These are phyloP conservation scores for Dipodascus geniculatus DNA, from an alignment of 805 yeast species.

Conservation along the genomic window DNA sequence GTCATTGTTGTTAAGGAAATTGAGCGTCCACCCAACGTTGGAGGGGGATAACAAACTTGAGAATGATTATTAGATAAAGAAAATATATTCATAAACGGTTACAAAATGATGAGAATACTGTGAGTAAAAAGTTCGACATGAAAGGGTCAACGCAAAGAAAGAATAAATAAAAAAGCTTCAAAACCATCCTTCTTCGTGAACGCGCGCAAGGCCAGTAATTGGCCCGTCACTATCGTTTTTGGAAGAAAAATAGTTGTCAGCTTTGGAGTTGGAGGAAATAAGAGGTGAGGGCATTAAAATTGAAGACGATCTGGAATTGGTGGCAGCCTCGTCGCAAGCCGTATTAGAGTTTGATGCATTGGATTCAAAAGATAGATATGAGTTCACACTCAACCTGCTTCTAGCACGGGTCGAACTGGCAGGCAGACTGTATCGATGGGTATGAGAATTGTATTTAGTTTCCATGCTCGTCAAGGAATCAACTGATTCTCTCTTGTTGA, in stretches of 20 bases:
- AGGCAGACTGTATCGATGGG: background rate
- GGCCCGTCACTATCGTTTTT: background rate
- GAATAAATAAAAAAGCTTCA: background rate
- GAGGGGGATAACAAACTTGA: constrained; percentile 22
- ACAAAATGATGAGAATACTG: background rate
- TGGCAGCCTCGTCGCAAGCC: background rate
- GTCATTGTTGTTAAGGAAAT: constrained; percentile 54
- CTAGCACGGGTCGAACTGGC: background rate
- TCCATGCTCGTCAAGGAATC: background rate
- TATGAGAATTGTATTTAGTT: background rate
- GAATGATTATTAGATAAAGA: background rate
- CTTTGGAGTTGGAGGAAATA: background rate
- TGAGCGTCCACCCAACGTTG: constrained; percentile 25
- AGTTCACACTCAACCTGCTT: background rate
- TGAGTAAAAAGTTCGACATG: too few relatives aligned
- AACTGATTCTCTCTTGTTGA: background rate
- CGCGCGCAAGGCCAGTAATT: background rate
- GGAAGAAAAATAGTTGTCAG: background rate
- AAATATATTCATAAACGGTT: background rate
- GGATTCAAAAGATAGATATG: background rate
- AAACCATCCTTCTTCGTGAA: constrained; percentile 1
- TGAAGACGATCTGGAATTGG: background rate
- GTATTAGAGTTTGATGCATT: background rate
- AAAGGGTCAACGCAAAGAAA: background rate
- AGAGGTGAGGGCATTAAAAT: background rate